These are phyloP conservation scores for Pachyrhizus erosus DNA, from an alignment of 306 rosid genomes.

Conservation along the genomic window DNA sequence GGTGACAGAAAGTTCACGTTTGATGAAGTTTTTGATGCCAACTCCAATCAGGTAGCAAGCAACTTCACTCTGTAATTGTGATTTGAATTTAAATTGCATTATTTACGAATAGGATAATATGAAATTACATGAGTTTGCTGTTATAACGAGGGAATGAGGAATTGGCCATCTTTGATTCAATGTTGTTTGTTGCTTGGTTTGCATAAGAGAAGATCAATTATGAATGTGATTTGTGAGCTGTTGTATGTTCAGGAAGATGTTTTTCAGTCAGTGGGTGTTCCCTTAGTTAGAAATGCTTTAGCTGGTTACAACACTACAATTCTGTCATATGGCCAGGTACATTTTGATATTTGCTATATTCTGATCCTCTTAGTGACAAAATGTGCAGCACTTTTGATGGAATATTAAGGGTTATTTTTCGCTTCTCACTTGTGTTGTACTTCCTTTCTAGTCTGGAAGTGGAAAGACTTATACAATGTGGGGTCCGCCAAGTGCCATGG, in stretches of 20 bases:
- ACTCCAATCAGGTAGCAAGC: conserved; percentile 74
- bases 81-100: neutral
- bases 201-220: neutral
- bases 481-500: conserved; percentile 92
- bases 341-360: conserved; percentile 11
- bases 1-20: conserved; percentile 64
- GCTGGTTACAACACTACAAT: conserved; percentile 92
- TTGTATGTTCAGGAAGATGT: conserved; percentile 75
- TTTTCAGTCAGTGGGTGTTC: conserved; percentile 75
- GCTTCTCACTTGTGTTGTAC: neutral
- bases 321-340: conserved; percentile 93
- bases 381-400: conserved; percentile 13
- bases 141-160: conserved; percentile 3
- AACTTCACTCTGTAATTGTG: conserved; percentile 2
- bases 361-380: neutral
- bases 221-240: conserved; percentile 35
- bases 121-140: neutral
- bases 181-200: conserved; percentile 1
- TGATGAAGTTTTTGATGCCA: conserved; percentile 72
- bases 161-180: neutral
- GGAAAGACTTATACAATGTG: conserved; percentile 96
- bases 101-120: neutral
- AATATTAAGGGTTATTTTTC: conserved; percentile 21
- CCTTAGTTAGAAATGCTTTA: conserved; percentile 79
- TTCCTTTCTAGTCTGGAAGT: conserved; percentile 71